phyloP scores from a whole-genome alignment of 2,329 filamentous ascomycete species.

The Coleophoma cylindrospora region DNA sequence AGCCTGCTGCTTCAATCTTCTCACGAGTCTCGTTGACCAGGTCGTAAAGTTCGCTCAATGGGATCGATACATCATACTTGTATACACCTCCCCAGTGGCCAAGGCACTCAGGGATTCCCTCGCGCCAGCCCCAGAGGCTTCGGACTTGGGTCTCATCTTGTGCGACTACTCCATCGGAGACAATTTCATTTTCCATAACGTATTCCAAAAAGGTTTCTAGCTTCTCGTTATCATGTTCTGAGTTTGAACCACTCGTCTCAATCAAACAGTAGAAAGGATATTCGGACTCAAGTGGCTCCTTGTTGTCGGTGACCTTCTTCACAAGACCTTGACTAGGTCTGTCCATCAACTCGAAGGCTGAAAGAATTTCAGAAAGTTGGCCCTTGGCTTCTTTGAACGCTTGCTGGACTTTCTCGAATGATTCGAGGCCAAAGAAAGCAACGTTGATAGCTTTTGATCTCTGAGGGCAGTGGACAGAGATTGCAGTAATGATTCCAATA shows the following conservation, averaged over 20 bases:
- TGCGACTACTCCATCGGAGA: conserved; percentile 84
- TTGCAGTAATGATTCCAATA: conserved; percentile 85
- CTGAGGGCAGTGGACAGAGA: conserved; percentile 86
- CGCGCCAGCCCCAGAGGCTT: conserved; percentile 85
- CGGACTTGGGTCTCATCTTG: conserved; percentile 88
- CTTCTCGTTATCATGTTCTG: conserved; percentile 90
- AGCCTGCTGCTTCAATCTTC: conserved; percentile 66
- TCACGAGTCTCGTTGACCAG: conserved; percentile 81
- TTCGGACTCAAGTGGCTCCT: conserved; percentile 74
- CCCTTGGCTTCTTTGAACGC: conserved; percentile 87
- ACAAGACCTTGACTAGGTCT: conserved; percentile 75
- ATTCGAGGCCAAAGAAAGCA: conserved; percentile 87
- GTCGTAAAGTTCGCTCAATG: conserved; percentile 78
- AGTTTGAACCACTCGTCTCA: conserved; percentile 92
- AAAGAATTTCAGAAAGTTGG: conserved; percentile 90
- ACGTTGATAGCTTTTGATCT: conserved; percentile 87
- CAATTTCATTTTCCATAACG: conserved; percentile 83
- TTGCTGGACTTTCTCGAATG: conserved; percentile 80
- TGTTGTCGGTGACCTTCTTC: conserved; percentile 66
- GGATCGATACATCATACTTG: conserved; percentile 98
- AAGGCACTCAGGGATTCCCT: conserved; percentile 85
- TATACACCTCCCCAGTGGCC: conserved; percentile 93
- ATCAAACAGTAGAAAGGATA: conserved; percentile 95
- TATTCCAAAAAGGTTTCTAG: conserved; percentile 85
- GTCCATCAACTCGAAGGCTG: conserved; percentile 98